Base-by-base conservation (phyloP, 2,329 filamentous ascomycete genomes). In the Mycogone perniciosa region DNA sequence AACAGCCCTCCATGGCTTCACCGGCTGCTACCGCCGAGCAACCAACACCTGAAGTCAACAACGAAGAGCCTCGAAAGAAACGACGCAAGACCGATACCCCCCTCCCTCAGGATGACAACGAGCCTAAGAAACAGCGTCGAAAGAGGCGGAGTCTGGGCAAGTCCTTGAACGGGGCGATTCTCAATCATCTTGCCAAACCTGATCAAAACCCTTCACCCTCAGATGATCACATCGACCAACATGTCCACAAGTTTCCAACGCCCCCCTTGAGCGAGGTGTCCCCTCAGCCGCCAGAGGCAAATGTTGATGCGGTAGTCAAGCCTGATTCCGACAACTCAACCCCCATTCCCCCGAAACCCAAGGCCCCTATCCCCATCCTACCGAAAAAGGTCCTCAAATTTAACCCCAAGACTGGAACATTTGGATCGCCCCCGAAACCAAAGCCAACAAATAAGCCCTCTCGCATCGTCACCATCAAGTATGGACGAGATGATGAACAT, bases 351-450 rank as follows among this genome's bases (percentile, higher is more conserved):
- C 41, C 51, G 26, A 42, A 57, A 31, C 52, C 49, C 30, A 41
- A 56, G 31, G 31, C 52, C 11, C 52, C 59, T 20, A 42, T 48
- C 6, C 51, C 56, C 20, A 3, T 50, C 8, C 73, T 71, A 46
- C 68, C 73, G 1, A 73, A 69, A 40, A 82, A 77, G 55, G 57
- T 84, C 1, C 63, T 84, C 20, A 75, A 70, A 54, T 73, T 83
- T 58, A 83, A 85, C 54, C 71, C 73, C 1, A 79, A 75, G 54
- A 84, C 81, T 1, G 81, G 81, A 5, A 85, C 81, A 2, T 75
- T 84, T 45, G 80, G 81, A 4, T 80, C 81, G 4, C 80, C 82
- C 0, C 81, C 81, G 0, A 78, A 74, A 44, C 69, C 73, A 4
- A 86, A 82, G 57, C 60, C 62, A 1, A 62, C 56, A 27, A 52